Evolutionary conservation across 2,329 filamentous ascomycete species (phyloP), one percentile per base, ranked within the genome.

Genomic region (Talaromyces funiculosus): DNA sequence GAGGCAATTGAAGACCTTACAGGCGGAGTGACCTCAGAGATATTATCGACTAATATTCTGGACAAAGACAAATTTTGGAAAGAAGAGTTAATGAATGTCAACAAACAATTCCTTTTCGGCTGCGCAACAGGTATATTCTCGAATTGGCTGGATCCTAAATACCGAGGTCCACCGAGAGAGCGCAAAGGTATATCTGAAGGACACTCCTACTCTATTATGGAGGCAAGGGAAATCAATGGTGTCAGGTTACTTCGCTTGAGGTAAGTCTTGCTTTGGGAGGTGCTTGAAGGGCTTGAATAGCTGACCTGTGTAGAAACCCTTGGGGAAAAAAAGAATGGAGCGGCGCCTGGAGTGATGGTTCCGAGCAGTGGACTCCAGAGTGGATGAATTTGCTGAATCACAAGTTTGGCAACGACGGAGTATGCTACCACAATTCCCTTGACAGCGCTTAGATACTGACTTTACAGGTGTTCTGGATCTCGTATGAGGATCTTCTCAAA

Each of bases 241-340:
- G 77, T 86, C 29, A 82, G 87, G 2, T 77, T 92, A 1, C 77
- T 91, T 2, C 81, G 86, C 55, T 76, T 90, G 40, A 83, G 80
- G 80, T 82, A 72, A 61, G 67, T 38, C 1, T 4, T n/a, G 20
- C 7, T 26, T 66, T 29, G 12, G 24, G 9, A 16, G 2, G 18
- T n/a, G 26, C 12, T 53, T 33, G 8, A 54, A 18, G 24, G 20
- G 56, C 6, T 26, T 33, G n/a, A n/a, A n/a, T n/a, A 6, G 4
- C 38, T 61, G 10, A 71, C 54, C n/a, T 55, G 37, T 4, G 20
- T 37, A 85, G 87, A 64, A 94, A 94, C 66, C 90, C 90, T 0
- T 94, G 90, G 90, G 90, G 90, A 1, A 85, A 86, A 64, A 85
- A 84, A 33, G 90, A 92, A 73, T 94, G 90, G 90, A 88, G 84